These are phyloP conservation scores for Hortiboletus flavorubellus DNA, from an alignment of 768 basidiomycete species.

Conservation along the genomic window DNA sequence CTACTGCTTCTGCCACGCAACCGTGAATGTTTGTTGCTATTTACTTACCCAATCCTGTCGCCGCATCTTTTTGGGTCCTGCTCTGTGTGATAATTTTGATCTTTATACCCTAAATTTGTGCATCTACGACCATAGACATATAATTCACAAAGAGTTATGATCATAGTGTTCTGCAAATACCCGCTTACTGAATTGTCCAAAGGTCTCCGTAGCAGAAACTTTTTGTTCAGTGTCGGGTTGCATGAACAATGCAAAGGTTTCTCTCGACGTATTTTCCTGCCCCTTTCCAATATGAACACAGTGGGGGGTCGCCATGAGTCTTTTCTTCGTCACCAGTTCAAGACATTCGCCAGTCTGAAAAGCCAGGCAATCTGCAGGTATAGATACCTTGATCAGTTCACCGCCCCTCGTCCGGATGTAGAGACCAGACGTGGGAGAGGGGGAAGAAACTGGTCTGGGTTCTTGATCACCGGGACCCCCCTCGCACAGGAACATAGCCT, in stretches of 20 bases:
- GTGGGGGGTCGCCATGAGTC: conserved; percentile 89
- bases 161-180: conserved; percentile 60
- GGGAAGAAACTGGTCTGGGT: conserved; percentile 54
- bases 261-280: conserved; percentile 58
- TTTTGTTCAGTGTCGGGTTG: conserved; percentile 81
- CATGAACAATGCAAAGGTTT: conserved; percentile 90
- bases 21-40: conserved; percentile 12
- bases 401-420: conserved; percentile 88
- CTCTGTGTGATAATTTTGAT: conserved; percentile 6
- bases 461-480: conserved; percentile 30
- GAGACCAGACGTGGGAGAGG: conserved; percentile 77
- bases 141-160: conserved; percentile 20
- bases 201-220: conserved; percentile 69
- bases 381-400: conserved; percentile 75
- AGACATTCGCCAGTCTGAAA: conserved; percentile 98
- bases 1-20: conserved; percentile 30
- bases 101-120: conserved; percentile 6
- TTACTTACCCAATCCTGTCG: neutral
- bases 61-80: neutral
- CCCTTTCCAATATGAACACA: conserved; percentile 77
- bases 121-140: conserved; percentile 7
- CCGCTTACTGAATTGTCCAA: conserved; percentile 86
- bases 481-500: conserved; percentile 83
- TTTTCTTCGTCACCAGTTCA: conserved; percentile 79
- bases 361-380: conserved; percentile 81